Base-by-base conservation (phyloP, 331 rosid genomes). In the Malus hybrid region DNA sequence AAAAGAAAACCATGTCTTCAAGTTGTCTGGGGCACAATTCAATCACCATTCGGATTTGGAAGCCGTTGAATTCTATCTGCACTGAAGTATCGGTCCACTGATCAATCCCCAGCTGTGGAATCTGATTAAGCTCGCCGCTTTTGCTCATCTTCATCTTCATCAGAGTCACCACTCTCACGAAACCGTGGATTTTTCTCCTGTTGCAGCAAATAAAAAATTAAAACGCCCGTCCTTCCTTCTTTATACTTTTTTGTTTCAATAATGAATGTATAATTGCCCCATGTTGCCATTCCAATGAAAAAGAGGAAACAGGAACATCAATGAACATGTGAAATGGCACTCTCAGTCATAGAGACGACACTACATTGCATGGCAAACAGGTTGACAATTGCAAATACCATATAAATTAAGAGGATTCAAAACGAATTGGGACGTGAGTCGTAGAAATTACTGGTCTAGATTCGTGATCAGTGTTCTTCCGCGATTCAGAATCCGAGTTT, bases 101-200 rank as follows among this genome's bases (percentile, higher is more conserved):
- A 72, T 57, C 56, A n/a, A 44, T 44, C 48, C 70, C 69, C 62
- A 1, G 32, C 27, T 16, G 19, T 9, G 24, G 39, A 13, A 54
- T 76, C 28, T 63, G 77, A 75, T 74, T 81, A 93, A 71, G 79
- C 67, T 77, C 82, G 82, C 54, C 84, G 86, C 73, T 90, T 91
- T 39, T 88, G 69, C 76, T 89, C 96, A 84, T 91, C 97, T n/a
- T 94, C 98, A 0, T 94, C 98, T 0, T 94, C 98, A 76, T 94
- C 98, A 39, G 96, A 91, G 85, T 94, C 97, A 14, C 97, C 98
- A 63, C 98, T 91, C 90, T 91, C 97, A n/a, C 98, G 97, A 80
- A 94, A 94, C 69, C 98, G 89, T 50, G 98, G 98, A 83, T 94
- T 94, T 83, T 94, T 94, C 78, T 91, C 97, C 98, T 94, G 87